Percentiles rank a stretch among this genome's conserved stretches.
phyloP scores from a whole-genome alignment of 352 stramenopile species.

The Phytophthora pisi region DNA sequence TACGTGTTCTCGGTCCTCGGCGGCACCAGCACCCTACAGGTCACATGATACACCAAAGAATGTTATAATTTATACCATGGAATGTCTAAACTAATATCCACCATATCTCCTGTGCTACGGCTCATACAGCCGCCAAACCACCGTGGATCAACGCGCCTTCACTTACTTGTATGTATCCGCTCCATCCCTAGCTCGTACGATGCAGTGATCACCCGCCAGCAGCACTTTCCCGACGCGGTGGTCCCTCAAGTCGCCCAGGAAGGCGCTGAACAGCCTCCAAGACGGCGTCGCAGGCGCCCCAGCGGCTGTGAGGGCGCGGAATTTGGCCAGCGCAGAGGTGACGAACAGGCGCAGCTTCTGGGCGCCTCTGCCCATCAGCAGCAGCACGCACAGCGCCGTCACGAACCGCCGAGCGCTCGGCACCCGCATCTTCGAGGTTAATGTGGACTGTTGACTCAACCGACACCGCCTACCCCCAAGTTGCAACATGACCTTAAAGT shows the following conservation, averaged over 20 bases:
- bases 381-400: constrained; percentile 40
- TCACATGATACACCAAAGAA: constrained; percentile 8
- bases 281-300: constrained; percentile 22
- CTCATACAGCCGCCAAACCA: not conserved
- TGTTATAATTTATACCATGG: constrained; percentile 8
- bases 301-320: constrained; percentile 21
- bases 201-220: constrained; percentile 57
- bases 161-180: constrained; percentile 63
- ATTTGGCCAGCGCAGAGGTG: constrained; percentile 39
- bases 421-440: constrained; percentile 32
- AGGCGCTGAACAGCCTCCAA: constrained; percentile 77
- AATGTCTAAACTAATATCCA: constrained; percentile 6
- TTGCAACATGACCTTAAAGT: not conserved
- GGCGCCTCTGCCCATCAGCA: constrained; percentile 31
- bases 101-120: constrained; percentile 13
- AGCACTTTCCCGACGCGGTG: constrained; percentile 69
- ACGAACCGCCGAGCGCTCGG: constrained; percentile 42
- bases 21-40: constrained; percentile 68
- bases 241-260: constrained; percentile 57
- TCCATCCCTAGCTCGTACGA: constrained; percentile 58
- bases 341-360: constrained; percentile 39
- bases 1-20: constrained; percentile 76
- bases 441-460: constrained; percentile 14
- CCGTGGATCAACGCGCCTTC: not conserved
- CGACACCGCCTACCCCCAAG: not conserved